Conservation (phyloP, 139 green algal genomes). For the Auxenochlorella pyrenoidosa region DNA sequence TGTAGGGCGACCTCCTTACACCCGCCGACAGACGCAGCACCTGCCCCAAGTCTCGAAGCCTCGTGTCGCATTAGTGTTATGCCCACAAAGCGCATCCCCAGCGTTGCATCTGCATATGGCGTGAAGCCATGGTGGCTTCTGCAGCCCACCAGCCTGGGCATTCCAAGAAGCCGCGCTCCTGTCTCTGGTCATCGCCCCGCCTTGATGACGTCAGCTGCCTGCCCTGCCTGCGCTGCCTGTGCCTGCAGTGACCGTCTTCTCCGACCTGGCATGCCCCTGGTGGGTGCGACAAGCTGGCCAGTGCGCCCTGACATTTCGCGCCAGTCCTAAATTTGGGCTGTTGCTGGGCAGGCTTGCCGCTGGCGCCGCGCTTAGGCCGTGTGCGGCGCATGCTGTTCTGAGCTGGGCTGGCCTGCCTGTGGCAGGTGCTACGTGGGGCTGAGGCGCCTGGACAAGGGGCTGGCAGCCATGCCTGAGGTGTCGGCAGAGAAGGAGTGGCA, state of each 20-base stretch:
- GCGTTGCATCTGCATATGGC: too few relatives aligned
- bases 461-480: slow-evolving; percentile 1
- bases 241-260: slow-evolving; percentile 12
- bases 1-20: too few relatives aligned
- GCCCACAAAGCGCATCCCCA: too few relatives aligned
- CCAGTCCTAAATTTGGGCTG: not conserved
- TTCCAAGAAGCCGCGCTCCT: not conserved
- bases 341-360: not conserved
- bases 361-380: too few relatives aligned
- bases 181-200: not conserved
- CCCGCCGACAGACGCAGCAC: too few relatives aligned
- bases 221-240: not conserved
- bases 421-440: slow-evolving; percentile 23
- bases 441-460: slow-evolving; percentile 21
- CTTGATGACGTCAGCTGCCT: not conserved
- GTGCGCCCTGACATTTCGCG: not conserved
- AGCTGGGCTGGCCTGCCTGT: too few relatives aligned
- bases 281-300: not conserved
- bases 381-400: too few relatives aligned
- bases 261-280: slow-evolving; percentile 31
- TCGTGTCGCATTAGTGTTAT: too few relatives aligned
- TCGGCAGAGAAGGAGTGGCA: slow-evolving; percentile 27
- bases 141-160: too few relatives aligned
- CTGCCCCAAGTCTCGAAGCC: too few relatives aligned
- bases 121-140: too few relatives aligned